Percentiles rank a stretch among this genome's conserved stretches.
Conservation (phyloP, 345 rosid genomes). For the Sisymbrium altissimum region DNA sequence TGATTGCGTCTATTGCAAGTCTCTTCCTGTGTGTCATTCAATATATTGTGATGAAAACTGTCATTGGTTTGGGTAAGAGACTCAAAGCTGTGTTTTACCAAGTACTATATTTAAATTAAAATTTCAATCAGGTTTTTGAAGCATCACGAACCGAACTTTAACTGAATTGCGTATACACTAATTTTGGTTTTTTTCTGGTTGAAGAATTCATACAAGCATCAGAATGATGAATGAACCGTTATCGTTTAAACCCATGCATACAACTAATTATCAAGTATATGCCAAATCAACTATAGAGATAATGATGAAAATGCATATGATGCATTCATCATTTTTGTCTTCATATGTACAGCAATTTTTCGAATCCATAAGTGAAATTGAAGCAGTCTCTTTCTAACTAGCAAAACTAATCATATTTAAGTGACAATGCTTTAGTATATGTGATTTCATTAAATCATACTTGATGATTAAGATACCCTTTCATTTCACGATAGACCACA, state of each 20-base stretch:
- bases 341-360: not conserved
- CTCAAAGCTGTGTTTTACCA: slow-evolving; percentile 5
- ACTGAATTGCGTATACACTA: not conserved
- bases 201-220: not conserved
- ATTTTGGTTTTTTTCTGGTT: not conserved
- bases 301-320: not conserved
- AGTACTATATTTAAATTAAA: not conserved
- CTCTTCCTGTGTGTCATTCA: not conserved
- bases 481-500: not conserved
- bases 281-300: not conserved
- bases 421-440: not conserved
- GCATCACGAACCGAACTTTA: not conserved
- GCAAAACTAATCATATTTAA: not conserved
- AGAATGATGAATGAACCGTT: not conserved
- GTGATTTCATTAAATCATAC: not conserved
- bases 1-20: not conserved
- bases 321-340: too few species aligned
- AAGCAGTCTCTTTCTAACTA: not conserved
- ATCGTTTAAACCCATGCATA: not conserved
- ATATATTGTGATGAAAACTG: not conserved
- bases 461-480: slow-evolving; percentile 9
- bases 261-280: not conserved
- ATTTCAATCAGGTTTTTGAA: not conserved
- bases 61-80: not conserved
- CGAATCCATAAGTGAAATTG: not conserved